These are phyloP conservation scores for Combretum micranthum DNA, from an alignment of 345 rosid species.

Conservation along the genomic window DNA sequence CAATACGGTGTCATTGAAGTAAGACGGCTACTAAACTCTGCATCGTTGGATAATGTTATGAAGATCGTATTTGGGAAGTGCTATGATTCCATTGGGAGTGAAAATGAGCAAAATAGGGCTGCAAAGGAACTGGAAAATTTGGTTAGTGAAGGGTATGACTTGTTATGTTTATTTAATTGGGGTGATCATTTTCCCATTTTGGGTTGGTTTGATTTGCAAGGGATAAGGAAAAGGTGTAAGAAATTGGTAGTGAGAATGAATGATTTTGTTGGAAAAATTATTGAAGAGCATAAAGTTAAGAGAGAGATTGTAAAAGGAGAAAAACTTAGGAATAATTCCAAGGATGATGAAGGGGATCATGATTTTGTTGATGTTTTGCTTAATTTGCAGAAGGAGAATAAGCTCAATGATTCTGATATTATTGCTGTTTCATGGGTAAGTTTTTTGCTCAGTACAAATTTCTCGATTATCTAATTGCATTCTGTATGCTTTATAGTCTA, in stretches of 20 bases:
- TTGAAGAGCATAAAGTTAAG: slow-evolving; percentile 41
- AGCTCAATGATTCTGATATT: slow-evolving; percentile 50
- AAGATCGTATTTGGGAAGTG: background rate
- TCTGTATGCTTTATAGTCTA: too few relatives aligned
- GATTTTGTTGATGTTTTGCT: slow-evolving; percentile 76
- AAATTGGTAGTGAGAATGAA: slow-evolving; percentile 41
- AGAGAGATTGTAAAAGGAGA: slow-evolving; percentile 4
- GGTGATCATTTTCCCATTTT: slow-evolving; percentile 8
- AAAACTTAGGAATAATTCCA: too few relatives aligned
- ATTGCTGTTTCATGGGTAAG: slow-evolving; percentile 75
- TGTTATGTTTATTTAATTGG: slow-evolving; percentile 9
- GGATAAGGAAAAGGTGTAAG: slow-evolving; percentile 4
- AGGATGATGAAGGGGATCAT: slow-evolving; percentile 6
- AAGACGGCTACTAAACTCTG: too few relatives aligned
- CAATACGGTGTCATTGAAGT: too few relatives aligned
- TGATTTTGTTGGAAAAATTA: slow-evolving; percentile 42
- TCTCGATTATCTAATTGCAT: too few relatives aligned
- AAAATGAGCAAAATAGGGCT: too few relatives aligned
- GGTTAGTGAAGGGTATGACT: slow-evolving; percentile 5
- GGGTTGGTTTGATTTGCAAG: slow-evolving; percentile 5
- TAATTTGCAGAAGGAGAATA: slow-evolving; percentile 43
- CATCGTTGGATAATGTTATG: background rate
- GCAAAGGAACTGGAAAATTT: too few relatives aligned
- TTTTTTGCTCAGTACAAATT: background rate
- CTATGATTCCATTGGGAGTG: background rate